Evolutionary conservation across 306 rosid species (phyloP), one percentile per base, ranked within the genome.

Genomic region (Rosa persica): DNA sequence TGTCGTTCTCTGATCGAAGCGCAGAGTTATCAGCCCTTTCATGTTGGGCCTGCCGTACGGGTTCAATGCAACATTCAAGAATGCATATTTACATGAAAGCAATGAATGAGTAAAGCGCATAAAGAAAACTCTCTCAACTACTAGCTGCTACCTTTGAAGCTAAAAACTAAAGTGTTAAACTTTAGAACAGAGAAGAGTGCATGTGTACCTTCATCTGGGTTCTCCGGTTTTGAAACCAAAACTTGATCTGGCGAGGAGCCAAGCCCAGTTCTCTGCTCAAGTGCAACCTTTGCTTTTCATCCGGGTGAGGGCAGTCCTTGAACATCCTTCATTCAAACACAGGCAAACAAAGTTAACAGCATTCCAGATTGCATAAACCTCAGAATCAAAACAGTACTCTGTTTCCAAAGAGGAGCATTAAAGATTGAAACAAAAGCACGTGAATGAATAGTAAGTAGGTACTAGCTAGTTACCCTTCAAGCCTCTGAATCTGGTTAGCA

Each of bases 221-320:
- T 83, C 98, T 86, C 65, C 98, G 82, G 82, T 95, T 95, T 76
- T 95, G 98, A 81, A 95, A 95, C 98, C 98, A 95, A 79, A 95
- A 95, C 74, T 95, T 95, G 93, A 95, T 95, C 86, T 95, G 98
- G 55, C 98, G 89, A 70, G 98, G 98, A 39, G 97, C 97, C 92
- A 95, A 86, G 12, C 90, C 91, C 88, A 95, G 74, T 68, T 95
- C 98, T 65, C 98, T 88, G 80, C 98, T 92, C 51, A 95, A 82
- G 82, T 88, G 97, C 70, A 88, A 20, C 75, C 98, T 85, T 70
- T 95, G 98, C 77, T 95, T 95, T 81, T 95, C 98, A 83, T 95
- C 98, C 20, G 98, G 98, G 81, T 95, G 98, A 15, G 95, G 95
- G 80, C 98, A 92, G 62, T 95, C 98, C 81, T 91, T 92, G 87